Conservation (phyloP, 176 grass and related monocot species). For the Phragmites australis region DNA sequence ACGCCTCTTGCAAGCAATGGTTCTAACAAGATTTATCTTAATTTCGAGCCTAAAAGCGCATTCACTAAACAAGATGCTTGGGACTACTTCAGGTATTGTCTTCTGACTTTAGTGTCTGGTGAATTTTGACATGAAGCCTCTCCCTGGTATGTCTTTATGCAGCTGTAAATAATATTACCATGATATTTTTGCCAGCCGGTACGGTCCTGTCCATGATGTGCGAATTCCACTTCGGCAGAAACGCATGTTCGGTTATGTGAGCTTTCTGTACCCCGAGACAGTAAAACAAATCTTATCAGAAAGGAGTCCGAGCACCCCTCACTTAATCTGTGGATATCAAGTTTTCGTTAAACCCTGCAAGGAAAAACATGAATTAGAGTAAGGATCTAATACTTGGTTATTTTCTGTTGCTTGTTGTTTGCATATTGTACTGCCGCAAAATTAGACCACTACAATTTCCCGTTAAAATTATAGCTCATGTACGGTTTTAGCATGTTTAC, state of each 20-base stretch:
- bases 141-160: neutral
- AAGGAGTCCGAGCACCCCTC: constrained; percentile 26
- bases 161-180: constrained; percentile 7
- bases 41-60: constrained; percentile 50
- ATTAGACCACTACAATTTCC: neutral
- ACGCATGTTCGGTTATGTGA: constrained; percentile 63
- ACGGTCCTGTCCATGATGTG: constrained; percentile 53
- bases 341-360: constrained; percentile 47
- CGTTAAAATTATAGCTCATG: neutral
- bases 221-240: constrained; percentile 38
- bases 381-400: neutral
- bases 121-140: neutral
- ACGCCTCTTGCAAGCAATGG: neutral
- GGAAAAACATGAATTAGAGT: constrained; percentile 38
- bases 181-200: constrained; percentile 50
- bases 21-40: constrained; percentile 62
- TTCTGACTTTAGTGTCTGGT: neutral
- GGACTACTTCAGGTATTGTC: constrained; percentile 52
- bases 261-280: constrained; percentile 49
- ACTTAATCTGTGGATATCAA: constrained; percentile 48
- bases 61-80: constrained; percentile 42
- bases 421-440: neutral
- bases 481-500: neutral
- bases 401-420: constrained; percentile 15
- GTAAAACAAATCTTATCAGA: constrained; percentile 51